Conservation (phyloP, 805 yeast genomes). For the Yamadazyma insecticola region DNA sequence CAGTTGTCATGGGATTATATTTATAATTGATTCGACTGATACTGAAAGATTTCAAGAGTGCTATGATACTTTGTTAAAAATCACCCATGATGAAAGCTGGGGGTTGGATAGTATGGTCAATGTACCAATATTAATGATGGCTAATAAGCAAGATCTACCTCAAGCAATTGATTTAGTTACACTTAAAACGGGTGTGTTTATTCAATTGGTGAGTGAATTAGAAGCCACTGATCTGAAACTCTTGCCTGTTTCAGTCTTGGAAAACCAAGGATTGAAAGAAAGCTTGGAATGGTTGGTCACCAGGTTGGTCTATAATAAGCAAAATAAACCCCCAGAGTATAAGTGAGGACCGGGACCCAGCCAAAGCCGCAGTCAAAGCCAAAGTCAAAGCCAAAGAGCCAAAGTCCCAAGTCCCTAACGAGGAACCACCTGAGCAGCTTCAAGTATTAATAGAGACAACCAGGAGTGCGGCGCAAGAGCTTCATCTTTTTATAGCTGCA, state of each 20-base stretch:
- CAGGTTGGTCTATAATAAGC: slow-evolving; percentile 64
- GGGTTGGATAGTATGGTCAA: slow-evolving; percentile 37
- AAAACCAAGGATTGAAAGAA: slow-evolving; percentile 77
- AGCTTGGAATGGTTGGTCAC: slow-evolving; percentile 86
- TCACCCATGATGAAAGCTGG: slow-evolving; percentile 43
- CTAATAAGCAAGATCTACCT: slow-evolving; percentile 83
- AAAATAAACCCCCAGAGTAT: slow-evolving; percentile 55
- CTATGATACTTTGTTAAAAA: slow-evolving; percentile 53
- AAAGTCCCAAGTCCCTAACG: too few species aligned
- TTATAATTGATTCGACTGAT: slow-evolving; percentile 90
- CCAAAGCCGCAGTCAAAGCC: too few species aligned
- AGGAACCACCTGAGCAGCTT: too few species aligned
- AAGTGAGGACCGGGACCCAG: too few species aligned
- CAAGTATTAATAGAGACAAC: too few species aligned
- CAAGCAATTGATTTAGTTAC: slow-evolving; percentile 42
- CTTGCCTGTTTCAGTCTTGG: slow-evolving; percentile 82
- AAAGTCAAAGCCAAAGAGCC: background rate
- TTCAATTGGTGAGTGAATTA: slow-evolving; percentile 71
- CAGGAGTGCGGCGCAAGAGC: too few species aligned
- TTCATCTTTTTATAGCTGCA: too few species aligned
- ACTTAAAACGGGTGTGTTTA: slow-evolving; percentile 82
- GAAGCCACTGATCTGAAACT: slow-evolving; percentile 91
- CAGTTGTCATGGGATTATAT: slow-evolving; percentile 86
- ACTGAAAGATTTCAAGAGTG: slow-evolving; percentile 80
- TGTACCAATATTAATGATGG: slow-evolving; percentile 89